Base-by-base conservation (phyloP, 179 eudicot genomes). In the Nepenthes alata region DNA sequence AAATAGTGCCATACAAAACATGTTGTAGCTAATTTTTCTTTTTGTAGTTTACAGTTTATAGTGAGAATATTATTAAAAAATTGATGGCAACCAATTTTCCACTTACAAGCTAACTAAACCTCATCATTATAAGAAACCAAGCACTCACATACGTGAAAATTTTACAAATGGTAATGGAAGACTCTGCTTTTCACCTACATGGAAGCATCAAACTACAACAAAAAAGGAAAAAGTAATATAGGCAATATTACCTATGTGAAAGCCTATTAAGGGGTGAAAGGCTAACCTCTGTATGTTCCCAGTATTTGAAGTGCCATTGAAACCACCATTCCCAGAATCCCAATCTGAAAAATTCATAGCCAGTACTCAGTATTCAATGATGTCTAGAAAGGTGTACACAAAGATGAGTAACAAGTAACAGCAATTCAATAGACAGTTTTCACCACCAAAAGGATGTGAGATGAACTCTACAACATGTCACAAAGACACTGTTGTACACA, bases 301-400 rank as follows among this genome's bases (percentile, higher is more conserved):
- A 1, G 81, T 59, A 64, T 66, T 75, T 49, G 80, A 68, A 67
- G 81, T 70, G 75, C 86, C 91, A 14, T 74, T 71, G 58, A 74
- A 84, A 71, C 80, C 85, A 70, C 88, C 94, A 60, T 87, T 91
- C 37, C 83, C 87, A 35, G 89, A 68, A 49, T 84, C 96, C 98
- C 98, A 91, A 61, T 84, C 98, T 89, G 78, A 60, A 75, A 56
- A 55, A 11, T 49, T 10, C 14, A 62, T 10, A 49, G 3, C 53
- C 53, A 49, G 14, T 49, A 49, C 53, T 49, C 13, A 49, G 13
- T 49, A 10, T 3, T 11, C 53, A 49, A n/a, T 49, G 12, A 49
- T 49, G 12, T n/a, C 53, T 10, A 3, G 4, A 10, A 11, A n/a
- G 11, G 4, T 10, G 14, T 11, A n/a, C 53, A 49, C 49, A 49